Base-by-base conservation (phyloP, 2,329 filamentous ascomycete genomes). In the Clonostachys rosea region DNA sequence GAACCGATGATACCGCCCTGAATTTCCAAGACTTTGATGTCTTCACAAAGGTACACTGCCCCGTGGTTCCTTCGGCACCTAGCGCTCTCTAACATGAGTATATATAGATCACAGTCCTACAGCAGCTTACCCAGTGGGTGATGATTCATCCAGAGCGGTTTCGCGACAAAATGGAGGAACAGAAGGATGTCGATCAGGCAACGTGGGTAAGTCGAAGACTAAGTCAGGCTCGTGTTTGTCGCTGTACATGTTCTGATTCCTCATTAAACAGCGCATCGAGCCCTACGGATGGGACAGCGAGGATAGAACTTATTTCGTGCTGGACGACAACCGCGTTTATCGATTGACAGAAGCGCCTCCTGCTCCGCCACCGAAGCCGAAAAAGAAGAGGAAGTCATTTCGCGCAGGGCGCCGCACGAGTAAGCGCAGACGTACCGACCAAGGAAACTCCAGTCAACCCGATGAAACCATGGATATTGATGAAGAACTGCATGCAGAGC, bases 321-420 rank as follows among this genome's bases (percentile, higher is more conserved):
- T 99, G 5, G 92, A 97, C 57, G 94, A 99, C 63, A 95, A 96
- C 58, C 82, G 94, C 52, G 74, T 99, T 40, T 99, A 99, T 64
- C 87, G 91, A 47, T 77, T 87, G 51, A 90, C 88, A n/a, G 89
- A 95, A 50, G 78, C 86, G 24, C 81, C 82, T 7, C 68, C 76
- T 6, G 69, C 74, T n/a, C 64, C 74, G 4, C 71, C 75, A n/a
- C 86, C 86, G 60, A 73, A 80, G 3, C 74, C 51, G 79, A 86
- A 76, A 65, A 81, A 76, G 55, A 88, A 83, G 57, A 80, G 78
- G 24, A 81, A 76, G 48, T 8, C 17, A n/a, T 18, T n/a, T n/a
- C 36, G 17, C 14, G 14, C 14, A 12, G 77, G 73, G 52, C 76
- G 74, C 53, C 79, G 89, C 55, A 78, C 83, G 16, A 88, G 82